Percentiles rank a stretch among this genome's conserved stretches.
phyloP scores from a whole-genome alignment of 768 basidiomycete species.

The Cystofilobasidium capitatum region DNA sequence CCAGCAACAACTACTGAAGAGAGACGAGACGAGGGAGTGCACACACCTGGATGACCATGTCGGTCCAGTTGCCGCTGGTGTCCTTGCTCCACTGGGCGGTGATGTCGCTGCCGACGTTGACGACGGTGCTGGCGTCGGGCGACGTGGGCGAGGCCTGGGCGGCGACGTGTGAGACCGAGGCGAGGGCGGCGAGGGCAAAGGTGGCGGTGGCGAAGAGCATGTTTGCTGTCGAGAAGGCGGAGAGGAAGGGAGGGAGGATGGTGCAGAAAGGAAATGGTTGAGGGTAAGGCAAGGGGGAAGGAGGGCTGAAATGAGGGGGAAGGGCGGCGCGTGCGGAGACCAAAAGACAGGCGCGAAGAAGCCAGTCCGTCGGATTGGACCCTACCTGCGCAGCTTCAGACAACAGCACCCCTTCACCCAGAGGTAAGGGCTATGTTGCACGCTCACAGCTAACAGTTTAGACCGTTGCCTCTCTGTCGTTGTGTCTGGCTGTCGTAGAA shows the following conservation, averaged over 20 bases:
- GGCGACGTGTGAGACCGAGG: neutral
- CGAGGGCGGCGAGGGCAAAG: neutral
- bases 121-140: constrained; percentile 16
- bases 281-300: neutral
- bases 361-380: no score
- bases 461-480: no score
- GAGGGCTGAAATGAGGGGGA: neutral
- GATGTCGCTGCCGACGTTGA: constrained; percentile 9
- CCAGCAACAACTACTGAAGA: neutral
- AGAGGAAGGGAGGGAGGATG: neutral
- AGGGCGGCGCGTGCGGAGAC: neutral
- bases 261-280: neutral
- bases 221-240: neutral
- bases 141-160: constrained; percentile 8
- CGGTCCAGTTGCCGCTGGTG: constrained; percentile 21
- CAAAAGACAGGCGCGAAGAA: no score
- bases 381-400: no score
- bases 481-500: no score
- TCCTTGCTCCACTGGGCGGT: constrained; percentile 17
- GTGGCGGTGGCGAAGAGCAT: constrained; percentile 4
- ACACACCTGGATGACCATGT: constrained; percentile 26
- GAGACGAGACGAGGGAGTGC: no score
- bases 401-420: no score
- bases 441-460: no score
- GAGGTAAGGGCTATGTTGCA: no score